Conservation (phyloP, 106 monocot species). For the Cymbidium sinense region DNA sequence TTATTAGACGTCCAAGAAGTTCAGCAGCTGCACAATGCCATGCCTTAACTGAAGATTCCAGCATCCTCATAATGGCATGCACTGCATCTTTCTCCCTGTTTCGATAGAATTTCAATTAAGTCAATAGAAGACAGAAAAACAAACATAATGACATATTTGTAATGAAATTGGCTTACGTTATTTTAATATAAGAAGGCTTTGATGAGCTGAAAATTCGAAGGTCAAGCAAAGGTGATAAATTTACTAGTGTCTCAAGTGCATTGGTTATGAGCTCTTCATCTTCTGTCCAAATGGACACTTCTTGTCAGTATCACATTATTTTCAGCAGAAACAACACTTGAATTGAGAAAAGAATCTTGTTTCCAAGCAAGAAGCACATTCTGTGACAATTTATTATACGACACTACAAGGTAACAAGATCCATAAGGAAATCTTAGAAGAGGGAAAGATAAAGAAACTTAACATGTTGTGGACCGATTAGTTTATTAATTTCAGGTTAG, state of each 20-base stretch:
- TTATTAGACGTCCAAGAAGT: conserved; percentile 82
- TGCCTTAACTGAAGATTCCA: conserved; percentile 72
- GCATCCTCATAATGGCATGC: conserved; percentile 74
- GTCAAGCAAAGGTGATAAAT: conserved; percentile 78
- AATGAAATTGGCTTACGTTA: conserved; percentile 57
- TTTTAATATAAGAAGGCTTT: conserved; percentile 89
- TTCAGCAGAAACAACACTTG: neutral
- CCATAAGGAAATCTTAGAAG: neutral
- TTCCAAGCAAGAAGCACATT: neutral
- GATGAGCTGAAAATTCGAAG: conserved; percentile 96
- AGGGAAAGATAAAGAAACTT: neutral
- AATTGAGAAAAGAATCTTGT: neutral
- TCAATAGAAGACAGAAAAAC: neutral
- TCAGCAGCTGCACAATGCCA: conserved; percentile 98
- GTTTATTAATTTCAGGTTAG: neutral
- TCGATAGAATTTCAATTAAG: neutral
- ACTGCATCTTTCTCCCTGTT: conserved; percentile 90
- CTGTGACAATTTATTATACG: neutral
- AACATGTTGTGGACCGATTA: neutral
- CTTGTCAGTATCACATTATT: neutral
- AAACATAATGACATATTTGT: neutral
- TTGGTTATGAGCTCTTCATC: conserved; percentile 97
- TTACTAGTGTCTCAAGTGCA: conserved; percentile 92
- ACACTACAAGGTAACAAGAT: neutral
- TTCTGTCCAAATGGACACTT: conserved; percentile 36